Evolutionary conservation across 1,284 basidiomycete genomes (phyloP).

Genomic region (Ganoderma leucocontextum): DNA sequence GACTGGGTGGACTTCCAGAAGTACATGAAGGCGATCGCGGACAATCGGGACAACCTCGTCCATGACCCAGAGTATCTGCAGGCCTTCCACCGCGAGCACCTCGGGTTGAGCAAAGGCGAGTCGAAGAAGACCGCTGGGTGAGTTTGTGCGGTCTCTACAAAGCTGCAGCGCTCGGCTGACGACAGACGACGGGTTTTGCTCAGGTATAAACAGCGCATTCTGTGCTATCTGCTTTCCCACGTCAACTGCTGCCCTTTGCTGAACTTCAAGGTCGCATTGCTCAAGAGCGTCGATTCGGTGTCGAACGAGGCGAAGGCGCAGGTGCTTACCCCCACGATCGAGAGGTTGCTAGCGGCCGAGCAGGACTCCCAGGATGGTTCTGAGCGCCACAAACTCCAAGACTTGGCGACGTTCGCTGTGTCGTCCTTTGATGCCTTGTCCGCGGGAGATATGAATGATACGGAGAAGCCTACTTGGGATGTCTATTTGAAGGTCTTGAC

Average conservation of each 20-base stretch:
- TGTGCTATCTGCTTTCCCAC: slow-evolving; percentile 89
- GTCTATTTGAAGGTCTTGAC: slow-evolving; percentile 55
- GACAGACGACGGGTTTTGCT: slow-evolving; percentile 9
- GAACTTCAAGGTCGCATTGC: slow-evolving; percentile 60
- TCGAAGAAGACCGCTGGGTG: slow-evolving; percentile 73
- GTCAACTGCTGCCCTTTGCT: slow-evolving; percentile 66
- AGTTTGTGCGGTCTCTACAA: slow-evolving; percentile 35
- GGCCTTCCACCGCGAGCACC: slow-evolving; percentile 68
- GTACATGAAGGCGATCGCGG: slow-evolving; percentile 70
- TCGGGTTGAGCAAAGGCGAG: slow-evolving; percentile 57
- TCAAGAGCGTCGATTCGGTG: slow-evolving; percentile 69
- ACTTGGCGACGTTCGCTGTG: slow-evolving; percentile 59
- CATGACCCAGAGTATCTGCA: slow-evolving; percentile 75
- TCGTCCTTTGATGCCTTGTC: slow-evolving; percentile 63
- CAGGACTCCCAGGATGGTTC: slow-evolving; percentile 6
- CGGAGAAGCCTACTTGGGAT: slow-evolving; percentile 54
- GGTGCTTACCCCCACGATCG: slow-evolving; percentile 70
- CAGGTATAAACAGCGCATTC: slow-evolving; percentile 79
- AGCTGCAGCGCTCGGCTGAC: slow-evolving; percentile 20
- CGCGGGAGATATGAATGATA: slow-evolving; percentile 55
- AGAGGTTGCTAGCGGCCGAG: slow-evolving; percentile 48
- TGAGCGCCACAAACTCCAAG: slow-evolving; percentile 26
- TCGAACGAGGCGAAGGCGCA: slow-evolving; percentile 71
- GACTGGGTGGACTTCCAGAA: slow-evolving; percentile 74
- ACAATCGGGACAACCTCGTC: slow-evolving; percentile 67